phyloP scores from a whole-genome alignment of 2,329 filamentous ascomycete species.

The Fusarium sp. region DNA sequence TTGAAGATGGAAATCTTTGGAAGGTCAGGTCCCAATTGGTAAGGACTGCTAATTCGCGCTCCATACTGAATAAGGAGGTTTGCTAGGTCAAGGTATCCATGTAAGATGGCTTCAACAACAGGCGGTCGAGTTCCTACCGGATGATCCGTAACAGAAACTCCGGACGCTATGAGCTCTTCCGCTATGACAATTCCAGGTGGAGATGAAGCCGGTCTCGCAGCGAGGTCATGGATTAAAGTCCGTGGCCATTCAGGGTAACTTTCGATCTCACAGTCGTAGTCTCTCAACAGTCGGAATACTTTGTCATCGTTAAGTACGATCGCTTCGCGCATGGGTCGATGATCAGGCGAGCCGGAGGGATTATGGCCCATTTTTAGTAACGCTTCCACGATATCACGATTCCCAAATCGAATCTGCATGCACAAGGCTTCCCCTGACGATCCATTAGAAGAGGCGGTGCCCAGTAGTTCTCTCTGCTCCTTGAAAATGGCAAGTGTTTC shows the following conservation, averaged over 20 bases:
- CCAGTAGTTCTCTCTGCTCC: background rate
- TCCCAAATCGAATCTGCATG: background rate
- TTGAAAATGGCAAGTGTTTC: background rate
- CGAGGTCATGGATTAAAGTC: background rate
- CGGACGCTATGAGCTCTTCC: background rate
- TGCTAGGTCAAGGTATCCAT: background rate
- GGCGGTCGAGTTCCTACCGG: background rate
- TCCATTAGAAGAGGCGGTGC: accelerated
- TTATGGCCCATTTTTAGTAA: background rate
- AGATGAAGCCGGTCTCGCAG: background rate
- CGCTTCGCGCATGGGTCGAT: background rate
- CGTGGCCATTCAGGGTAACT: background rate
- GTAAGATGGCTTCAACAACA: background rate
- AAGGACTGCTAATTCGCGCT: background rate
- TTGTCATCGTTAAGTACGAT: background rate
- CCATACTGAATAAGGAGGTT: background rate
- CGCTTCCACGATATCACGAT: background rate
- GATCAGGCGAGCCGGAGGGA: background rate
- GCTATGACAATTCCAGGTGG: background rate
- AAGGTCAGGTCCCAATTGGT: accelerated
- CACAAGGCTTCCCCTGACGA: background rate
- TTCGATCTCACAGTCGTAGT: background rate
- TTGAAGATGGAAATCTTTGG: background rate
- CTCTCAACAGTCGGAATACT: background rate
- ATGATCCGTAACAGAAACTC: background rate